Evolutionary conservation across 495 filamentous ascomycete species (phyloP), one percentile per base, ranked within the genome.

Genomic region (Podospora pseudocomata): DNA sequence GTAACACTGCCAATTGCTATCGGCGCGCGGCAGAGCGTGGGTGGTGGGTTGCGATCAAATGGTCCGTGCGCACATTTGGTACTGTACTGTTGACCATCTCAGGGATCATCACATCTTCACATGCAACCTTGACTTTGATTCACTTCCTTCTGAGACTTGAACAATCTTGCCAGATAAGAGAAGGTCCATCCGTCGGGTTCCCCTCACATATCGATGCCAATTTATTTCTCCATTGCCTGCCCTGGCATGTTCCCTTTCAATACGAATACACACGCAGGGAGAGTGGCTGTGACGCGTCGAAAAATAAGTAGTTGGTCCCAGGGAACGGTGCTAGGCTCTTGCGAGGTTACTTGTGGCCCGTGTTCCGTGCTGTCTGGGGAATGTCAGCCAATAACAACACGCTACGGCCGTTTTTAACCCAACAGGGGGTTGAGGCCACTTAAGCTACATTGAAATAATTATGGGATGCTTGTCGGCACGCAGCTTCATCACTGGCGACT

Each of bases 351-450:
- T 3, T 9, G 56, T 20, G 56, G 23, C 56, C 56, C 56, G 6
- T 58, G 56, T 23, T 5, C 55, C 18, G 20, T 7, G 55, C 20
- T 57, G 55, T 20, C 56, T 20, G 23, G 23, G 19, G 56, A 20
- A 58, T 49, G 39, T 49, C 39, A 15, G 34, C 23, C 56, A 18
- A 18, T 15, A 23, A 13, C 62, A 26, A 57, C 69, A 7, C 23
- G 49, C 32, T 60, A 55, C 59, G 54, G 60, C 66, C 63, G 28
- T 49, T 62, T 65, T 53, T 65, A 18, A 64, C 65, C 55, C 60
- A 64, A 57, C 66, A 66, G 69, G 70, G 70, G 71, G 68, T 73
- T 75, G 57, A 77, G 75, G 73, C 75, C 75, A 77, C 73, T 76
- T 76, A 70, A 72, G 68, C 73, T 76, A 49, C 67, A 59, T 61